These are phyloP conservation scores for Cryptococcus maquisensis DNA, from an alignment of 1,284 basidiomycete genomes.

Conservation along the genomic window DNA sequence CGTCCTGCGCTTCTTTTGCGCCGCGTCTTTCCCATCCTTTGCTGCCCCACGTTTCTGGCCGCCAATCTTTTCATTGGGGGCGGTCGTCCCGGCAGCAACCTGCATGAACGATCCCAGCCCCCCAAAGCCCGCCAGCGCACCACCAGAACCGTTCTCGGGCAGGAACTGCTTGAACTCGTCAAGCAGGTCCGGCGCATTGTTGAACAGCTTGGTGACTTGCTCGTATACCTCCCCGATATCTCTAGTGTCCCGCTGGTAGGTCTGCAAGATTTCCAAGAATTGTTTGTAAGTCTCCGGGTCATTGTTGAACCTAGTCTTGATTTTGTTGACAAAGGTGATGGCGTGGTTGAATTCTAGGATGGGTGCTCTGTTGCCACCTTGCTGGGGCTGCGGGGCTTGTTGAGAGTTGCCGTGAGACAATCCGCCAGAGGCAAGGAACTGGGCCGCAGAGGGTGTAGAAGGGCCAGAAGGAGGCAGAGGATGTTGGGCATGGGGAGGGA, in stretches of 20 bases:
- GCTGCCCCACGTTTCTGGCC: conserved; percentile 30
- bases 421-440: conserved; percentile 32
- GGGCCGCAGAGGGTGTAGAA: conserved; percentile 40
- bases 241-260: conserved; percentile 91
- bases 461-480: conserved; percentile 31
- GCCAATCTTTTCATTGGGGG: conserved; percentile 13
- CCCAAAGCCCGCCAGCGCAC: conserved; percentile 30
- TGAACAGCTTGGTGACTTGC: conserved; percentile 89
- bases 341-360: conserved; percentile 90
- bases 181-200: conserved; percentile 85
- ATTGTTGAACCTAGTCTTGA: conserved; percentile 88
- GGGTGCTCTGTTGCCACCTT: conserved; percentile 28
- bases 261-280: conserved; percentile 96
- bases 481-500: conserved; percentile 20
- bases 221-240: conserved; percentile 86
- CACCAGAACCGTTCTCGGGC: conserved; percentile 56
- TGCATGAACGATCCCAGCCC: conserved; percentile 36
- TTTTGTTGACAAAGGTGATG: conserved; percentile 97
- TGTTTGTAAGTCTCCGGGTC: conserved; percentile 96
- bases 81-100: conserved; percentile 16
- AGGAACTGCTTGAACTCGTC: conserved; percentile 96
- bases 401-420: conserved; percentile 20
- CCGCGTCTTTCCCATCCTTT: conserved; percentile 41
- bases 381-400: conserved; percentile 97
- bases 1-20: conserved; percentile 36